Conservation (phyloP, 2,329 filamentous ascomycete genomes). For the Zymoseptoria brevis region DNA sequence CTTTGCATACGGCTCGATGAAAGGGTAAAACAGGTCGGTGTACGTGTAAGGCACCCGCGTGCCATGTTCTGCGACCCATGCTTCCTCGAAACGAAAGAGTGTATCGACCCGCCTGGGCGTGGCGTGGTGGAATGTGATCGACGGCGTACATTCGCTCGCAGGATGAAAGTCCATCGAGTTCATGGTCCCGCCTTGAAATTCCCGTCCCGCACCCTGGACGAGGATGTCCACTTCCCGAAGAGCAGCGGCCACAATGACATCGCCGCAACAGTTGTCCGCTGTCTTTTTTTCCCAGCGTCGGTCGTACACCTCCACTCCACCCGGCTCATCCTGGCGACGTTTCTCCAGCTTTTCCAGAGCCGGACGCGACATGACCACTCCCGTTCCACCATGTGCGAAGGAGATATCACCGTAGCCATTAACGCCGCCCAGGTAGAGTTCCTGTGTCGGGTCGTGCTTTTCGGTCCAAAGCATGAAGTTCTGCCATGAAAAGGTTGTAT, state of each 20-base stretch:
- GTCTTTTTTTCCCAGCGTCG: slow-evolving; percentile 38
- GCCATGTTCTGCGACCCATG: slow-evolving; percentile 26
- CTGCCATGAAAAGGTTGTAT: slow-evolving; percentile 44
- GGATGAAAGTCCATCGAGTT: slow-evolving; percentile 35
- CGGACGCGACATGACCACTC: slow-evolving; percentile 37
- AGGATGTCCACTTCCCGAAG: slow-evolving; percentile 40
- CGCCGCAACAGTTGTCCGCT: slow-evolving; percentile 46
- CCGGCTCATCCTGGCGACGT: slow-evolving; percentile 32
- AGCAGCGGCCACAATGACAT: slow-evolving; percentile 45
- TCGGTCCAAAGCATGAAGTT: slow-evolving; percentile 43
- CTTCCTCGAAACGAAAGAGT: slow-evolving; percentile 27
- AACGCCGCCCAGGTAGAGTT: slow-evolving; percentile 44
- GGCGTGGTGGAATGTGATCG: slow-evolving; percentile 34
- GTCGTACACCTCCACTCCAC: slow-evolving; percentile 32
- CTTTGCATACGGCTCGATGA: slow-evolving; percentile 25
- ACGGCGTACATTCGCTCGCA: slow-evolving; percentile 38
- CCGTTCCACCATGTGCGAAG: slow-evolving; percentile 39
- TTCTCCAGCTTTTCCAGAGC: slow-evolving; percentile 29
- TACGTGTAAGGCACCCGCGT: slow-evolving; percentile 29
- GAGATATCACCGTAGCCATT: slow-evolving; percentile 30
- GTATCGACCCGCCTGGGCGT: slow-evolving; percentile 23
- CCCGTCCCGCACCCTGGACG: slow-evolving; percentile 37
- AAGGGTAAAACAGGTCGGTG: slow-evolving; percentile 27
- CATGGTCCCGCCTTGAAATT: slow-evolving; percentile 39
- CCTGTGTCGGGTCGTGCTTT: slow-evolving; percentile 39